Base-by-base conservation (phyloP, 1,284 basidiomycete genomes). In the Ceratobasidium papillatum region DNA sequence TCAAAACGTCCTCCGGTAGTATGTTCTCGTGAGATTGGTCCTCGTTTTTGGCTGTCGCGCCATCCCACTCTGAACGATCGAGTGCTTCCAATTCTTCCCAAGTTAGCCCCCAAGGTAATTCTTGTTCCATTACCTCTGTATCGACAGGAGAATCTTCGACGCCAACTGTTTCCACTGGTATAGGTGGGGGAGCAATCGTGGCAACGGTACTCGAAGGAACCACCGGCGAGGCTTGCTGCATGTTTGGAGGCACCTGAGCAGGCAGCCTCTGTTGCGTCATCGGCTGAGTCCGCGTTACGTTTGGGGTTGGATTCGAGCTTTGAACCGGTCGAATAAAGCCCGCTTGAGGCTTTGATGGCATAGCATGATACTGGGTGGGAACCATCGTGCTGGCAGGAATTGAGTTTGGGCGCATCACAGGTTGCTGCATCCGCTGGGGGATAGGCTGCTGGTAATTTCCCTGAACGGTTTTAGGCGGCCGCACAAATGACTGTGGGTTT, bases 81-180 rank as follows among this genome's bases (percentile, higher is more conserved):
- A 72, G 58, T n/a, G 69, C 69, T 43, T 72, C 69, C n/a, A 72
- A 56, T 52, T 72, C 69, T 17, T 61, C 69, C 58, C 58, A 61
- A 52, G 27, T 43, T 27, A 72, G 3, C 1, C 36, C 34, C 45
- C 63, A 45, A 27, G 25, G 36, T 22, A 25, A 49, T 27, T 61
- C 69, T 30, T 51, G 56, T 52, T 61, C 69, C 12, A 27, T 32
- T 0, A 41, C 19, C 34, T 32, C 61, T 8, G 17, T 22, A 30
- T 63, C 36, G 34, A 41, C 25, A 41, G 59, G 32, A 17, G 61
- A 47, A 22, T 12, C 17, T n/a, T 36, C 12, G 3, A 11, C 54
- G 9, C 32, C 34, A 19, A 34, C 17, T 5, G 30, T n/a, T 30
- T 63, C 41, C 17, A 63, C 25, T 7, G 22, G 22, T n/a, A 32